These are phyloP conservation scores for Boletus eberwhitei DNA, from an alignment of 768 basidiomycete species.

Conservation along the genomic window DNA sequence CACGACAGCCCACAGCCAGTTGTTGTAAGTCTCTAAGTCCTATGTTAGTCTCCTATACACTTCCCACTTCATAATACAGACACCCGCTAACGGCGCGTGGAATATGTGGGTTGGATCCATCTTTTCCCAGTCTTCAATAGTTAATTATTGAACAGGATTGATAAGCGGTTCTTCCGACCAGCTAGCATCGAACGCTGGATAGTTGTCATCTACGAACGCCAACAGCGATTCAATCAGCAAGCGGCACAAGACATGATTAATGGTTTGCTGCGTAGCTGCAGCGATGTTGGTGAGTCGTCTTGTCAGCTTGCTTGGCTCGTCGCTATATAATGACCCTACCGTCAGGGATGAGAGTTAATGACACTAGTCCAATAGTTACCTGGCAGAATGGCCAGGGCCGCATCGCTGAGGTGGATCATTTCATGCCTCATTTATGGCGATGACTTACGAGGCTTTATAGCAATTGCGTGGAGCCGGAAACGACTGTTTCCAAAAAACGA, in stretches of 20 bases:
- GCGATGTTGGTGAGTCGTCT: constrained; percentile 54
- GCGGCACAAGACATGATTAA: constrained; percentile 51
- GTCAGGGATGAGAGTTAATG: constrained; percentile 56
- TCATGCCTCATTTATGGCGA: not conserved
- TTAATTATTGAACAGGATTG: constrained; percentile 46
- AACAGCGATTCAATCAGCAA: constrained; percentile 50
- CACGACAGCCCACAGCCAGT: constrained; percentile 49
- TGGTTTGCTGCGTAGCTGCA: constrained; percentile 48
- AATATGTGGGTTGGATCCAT: constrained; percentile 53
- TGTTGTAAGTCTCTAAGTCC: constrained; percentile 42
- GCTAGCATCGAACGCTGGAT: constrained; percentile 55
- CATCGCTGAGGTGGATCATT: constrained; percentile 41
- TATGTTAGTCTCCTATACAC: not conserved
- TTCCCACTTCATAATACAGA: constrained; percentile 33
- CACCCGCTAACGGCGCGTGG: constrained; percentile 68
- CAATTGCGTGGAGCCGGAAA: constrained; percentile 52
- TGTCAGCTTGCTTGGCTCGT: not conserved
- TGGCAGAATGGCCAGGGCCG: constrained; percentile 59
- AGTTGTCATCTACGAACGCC: constrained; percentile 63
- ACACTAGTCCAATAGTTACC: constrained; percentile 41
- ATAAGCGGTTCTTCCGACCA: constrained; percentile 65
- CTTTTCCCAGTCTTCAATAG: not conserved
- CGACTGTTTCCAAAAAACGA: constrained; percentile 40
- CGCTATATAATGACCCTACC: not conserved
- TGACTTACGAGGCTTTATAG: constrained; percentile 19